Conservation (phyloP, 768 basidiomycete species). For the Sutorius australiensis region DNA sequence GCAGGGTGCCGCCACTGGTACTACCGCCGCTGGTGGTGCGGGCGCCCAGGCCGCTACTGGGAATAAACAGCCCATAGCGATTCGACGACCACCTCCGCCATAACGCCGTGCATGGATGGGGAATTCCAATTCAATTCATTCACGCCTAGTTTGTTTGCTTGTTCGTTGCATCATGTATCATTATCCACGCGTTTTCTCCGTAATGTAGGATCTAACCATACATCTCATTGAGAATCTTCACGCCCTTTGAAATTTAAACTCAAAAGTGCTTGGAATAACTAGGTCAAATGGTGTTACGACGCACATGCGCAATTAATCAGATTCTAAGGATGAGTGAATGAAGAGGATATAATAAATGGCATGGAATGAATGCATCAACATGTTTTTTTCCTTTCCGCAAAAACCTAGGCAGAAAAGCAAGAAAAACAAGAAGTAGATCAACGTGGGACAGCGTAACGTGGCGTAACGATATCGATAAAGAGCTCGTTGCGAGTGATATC, state of each 20-base stretch:
- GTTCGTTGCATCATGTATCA: constrained; percentile 15
- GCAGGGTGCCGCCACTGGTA: not conserved
- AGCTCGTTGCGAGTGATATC: constrained; percentile 17
- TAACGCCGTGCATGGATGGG: not conserved
- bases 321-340: constrained; percentile 6
- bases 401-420: constrained; percentile 2
- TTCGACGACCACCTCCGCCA: constrained; percentile 32
- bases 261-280: not conserved
- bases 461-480: not conserved
- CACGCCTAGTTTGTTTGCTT: not conserved
- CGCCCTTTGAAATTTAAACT: not conserved
- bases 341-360: not conserved
- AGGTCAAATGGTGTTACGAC: not conserved
- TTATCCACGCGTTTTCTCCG: constrained; percentile 12
- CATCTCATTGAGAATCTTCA: not conserved
- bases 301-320: constrained; percentile 18
- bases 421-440: not conserved
- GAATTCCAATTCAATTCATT: not conserved
- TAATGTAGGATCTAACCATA: not conserved
- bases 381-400: not conserved
- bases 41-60: constrained; percentile 1
- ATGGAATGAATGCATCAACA: not conserved
- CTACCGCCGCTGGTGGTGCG: not conserved
- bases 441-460: constrained; percentile 17
- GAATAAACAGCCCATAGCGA: constrained; percentile 32